phyloP scores from a whole-genome alignment of 805 yeast genomes.

The Saccharomycopsis sp. region DNA sequence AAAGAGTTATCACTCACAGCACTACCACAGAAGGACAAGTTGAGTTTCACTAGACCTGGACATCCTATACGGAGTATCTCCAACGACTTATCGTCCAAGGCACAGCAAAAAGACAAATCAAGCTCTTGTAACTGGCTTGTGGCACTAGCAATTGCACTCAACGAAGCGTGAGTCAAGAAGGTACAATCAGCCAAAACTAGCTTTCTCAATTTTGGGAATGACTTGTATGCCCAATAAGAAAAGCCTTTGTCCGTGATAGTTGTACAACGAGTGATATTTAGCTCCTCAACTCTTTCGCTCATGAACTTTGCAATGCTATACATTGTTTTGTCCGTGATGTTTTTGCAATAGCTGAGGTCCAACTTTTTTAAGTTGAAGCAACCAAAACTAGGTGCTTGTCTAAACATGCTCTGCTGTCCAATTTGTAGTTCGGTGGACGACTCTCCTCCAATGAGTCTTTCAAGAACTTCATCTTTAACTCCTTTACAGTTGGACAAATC shows the following conservation, averaged over 20 bases:
- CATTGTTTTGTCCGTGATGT: constrained; percentile 63
- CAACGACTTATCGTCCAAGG: constrained; percentile 59
- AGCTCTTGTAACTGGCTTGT: constrained; percentile 51
- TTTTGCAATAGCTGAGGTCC: constrained; percentile 68
- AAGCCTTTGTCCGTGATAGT: constrained; percentile 73
- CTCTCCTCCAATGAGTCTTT: constrained; percentile 49
- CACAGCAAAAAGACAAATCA: constrained; percentile 70
- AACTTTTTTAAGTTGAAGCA: constrained; percentile 51
- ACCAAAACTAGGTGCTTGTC: constrained; percentile 34
- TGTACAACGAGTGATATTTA: constrained; percentile 69
- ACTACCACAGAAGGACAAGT: constrained; percentile 68
- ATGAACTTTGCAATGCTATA: constrained; percentile 54
- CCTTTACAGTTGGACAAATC: constrained; percentile 70
- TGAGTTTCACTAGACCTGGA: constrained; percentile 43
- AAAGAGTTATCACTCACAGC: constrained; percentile 72
- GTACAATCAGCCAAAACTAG: constrained; percentile 67
- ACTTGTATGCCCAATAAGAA: constrained; percentile 52
- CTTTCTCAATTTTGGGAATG: constrained; percentile 44
- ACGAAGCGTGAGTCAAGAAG: constrained; percentile 58
- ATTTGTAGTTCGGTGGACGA: not conserved
- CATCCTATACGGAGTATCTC: constrained; percentile 66
- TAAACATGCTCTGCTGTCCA: not conserved
- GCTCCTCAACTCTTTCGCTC: constrained; percentile 43
- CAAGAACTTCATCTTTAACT: constrained; percentile 64
- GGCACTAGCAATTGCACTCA: constrained; percentile 53